A percentile compares a stretch with the other conserved stretches of the same genome.
phyloP scores from a whole-genome alignment of 139 green algal species.

The Volvox reticuliferus region DNA sequence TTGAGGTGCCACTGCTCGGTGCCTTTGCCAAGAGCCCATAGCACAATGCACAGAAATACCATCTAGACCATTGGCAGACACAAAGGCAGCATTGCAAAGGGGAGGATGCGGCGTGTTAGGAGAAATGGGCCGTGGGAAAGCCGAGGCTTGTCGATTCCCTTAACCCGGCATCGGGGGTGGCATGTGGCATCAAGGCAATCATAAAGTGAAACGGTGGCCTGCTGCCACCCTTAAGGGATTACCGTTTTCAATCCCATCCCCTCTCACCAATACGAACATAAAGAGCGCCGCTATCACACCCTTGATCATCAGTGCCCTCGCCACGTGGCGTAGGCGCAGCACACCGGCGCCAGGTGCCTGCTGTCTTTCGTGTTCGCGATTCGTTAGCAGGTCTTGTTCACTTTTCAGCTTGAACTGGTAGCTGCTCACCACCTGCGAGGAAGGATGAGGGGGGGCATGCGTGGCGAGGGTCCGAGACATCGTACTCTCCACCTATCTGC shows the following conservation, averaged over 20 bases:
- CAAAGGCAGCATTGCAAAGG: too few relatives aligned
- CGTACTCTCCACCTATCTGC: too few relatives aligned
- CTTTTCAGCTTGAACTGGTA: constrained; percentile 45
- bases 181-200: too few relatives aligned
- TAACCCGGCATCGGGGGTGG: too few relatives aligned
- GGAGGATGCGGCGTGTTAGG: too few relatives aligned
- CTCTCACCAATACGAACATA: constrained; percentile 30
- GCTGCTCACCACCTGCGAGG: constrained; percentile 29
- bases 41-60: constrained; percentile 32
- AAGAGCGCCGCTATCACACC: neutral
- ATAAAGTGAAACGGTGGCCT: too few relatives aligned
- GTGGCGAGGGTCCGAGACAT: too few relatives aligned
- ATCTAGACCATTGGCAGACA: neutral
- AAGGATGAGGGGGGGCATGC: neutral
- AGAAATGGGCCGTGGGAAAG: too few relatives aligned
- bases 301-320: constrained; percentile 19
- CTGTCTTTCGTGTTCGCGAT: neutral
- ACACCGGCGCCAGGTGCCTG: neutral
- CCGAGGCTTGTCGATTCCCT: too few relatives aligned
- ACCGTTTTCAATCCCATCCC: neutral
- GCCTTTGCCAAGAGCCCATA: constrained; percentile 19
- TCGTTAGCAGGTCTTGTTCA: neutral
- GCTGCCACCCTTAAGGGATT: too few relatives aligned
- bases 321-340: neutral
- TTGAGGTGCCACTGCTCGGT: constrained; percentile 26